Conservation (phyloP, 768 basidiomycete genomes). For the Suillus tomentosus region DNA sequence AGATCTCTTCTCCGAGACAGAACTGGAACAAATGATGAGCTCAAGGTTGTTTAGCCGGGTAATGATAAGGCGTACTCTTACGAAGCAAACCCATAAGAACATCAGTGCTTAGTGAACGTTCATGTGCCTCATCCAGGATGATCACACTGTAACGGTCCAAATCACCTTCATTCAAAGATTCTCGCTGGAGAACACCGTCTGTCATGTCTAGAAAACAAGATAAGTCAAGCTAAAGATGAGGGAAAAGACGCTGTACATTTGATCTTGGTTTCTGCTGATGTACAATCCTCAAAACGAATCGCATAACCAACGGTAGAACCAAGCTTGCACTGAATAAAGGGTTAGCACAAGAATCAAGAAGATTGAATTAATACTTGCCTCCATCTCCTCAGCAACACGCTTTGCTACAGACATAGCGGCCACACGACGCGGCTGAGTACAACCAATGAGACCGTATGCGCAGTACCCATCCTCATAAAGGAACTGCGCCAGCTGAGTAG, state of each 20-base stretch:
- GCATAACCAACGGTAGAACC: conserved; percentile 93
- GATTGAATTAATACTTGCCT: conserved; percentile 51
- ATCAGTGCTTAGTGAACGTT: conserved; percentile 95
- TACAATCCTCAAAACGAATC: conserved; percentile 98
- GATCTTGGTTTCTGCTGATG: conserved; percentile 90
- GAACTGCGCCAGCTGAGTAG: conserved; percentile 94
- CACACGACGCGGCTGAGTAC: conserved; percentile 97
- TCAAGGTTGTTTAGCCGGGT: neutral
- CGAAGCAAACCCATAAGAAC: conserved; percentile 95
- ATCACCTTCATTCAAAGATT: conserved; percentile 98
- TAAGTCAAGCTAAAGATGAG: neutral
- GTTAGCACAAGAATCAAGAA: conserved; percentile 13
- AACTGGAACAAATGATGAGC: conserved; percentile 43
- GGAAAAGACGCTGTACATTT: conserved; percentile 69
- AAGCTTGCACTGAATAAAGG: conserved; percentile 68
- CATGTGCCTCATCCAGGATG: conserved; percentile 99
- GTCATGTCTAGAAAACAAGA: conserved; percentile 78
- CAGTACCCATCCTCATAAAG: conserved; percentile 98
- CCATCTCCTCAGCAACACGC: conserved; percentile 99
- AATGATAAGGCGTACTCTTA: conserved; percentile 67
- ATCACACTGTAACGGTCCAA: conserved; percentile 95
- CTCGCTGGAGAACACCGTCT: conserved; percentile 96
- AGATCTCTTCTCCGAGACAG: conserved; percentile 89
- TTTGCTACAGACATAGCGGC: conserved; percentile 99
- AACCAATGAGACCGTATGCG: conserved; percentile 85